Conservation (phyloP, 2,329 filamentous ascomycete genomes). For the Stagonosporopsis tanaceti region DNA sequence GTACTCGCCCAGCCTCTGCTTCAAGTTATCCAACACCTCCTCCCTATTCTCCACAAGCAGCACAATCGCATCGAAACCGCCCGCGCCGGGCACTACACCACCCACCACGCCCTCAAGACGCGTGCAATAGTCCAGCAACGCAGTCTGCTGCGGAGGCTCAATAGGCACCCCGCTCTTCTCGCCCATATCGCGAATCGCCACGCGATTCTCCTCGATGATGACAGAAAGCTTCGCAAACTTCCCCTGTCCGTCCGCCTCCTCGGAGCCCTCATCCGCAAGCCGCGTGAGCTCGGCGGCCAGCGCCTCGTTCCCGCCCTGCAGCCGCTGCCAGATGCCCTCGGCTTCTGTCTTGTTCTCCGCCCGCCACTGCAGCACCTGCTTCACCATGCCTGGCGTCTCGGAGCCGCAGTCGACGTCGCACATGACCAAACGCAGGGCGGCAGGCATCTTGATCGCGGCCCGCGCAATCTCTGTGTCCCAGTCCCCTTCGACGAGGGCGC, state of each 20-base stretch:
- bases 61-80: constrained; percentile 89
- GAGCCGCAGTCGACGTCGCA: constrained; percentile 96
- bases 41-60: constrained; percentile 78
- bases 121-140: constrained; percentile 78
- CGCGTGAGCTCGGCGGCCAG: constrained; percentile 70
- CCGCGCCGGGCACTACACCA: constrained; percentile 92
- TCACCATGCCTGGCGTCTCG: constrained; percentile 95
- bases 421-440: constrained; percentile 81
- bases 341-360: constrained; percentile 70
- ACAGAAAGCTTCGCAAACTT: constrained; percentile 60
- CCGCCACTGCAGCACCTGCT: constrained; percentile 85
- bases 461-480: constrained; percentile 86
- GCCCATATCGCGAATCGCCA: constrained; percentile 79
- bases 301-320: constrained; percentile 78
- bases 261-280: constrained; percentile 51
- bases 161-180: constrained; percentile 78
- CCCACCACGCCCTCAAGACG: constrained; percentile 81
- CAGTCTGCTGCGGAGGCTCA: constrained; percentile 86
- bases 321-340: constrained; percentile 72
- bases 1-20: constrained; percentile 72
- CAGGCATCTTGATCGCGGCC: constrained; percentile 73
- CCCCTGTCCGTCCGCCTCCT: not conserved
- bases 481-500: constrained; percentile 67
- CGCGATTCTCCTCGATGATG: constrained; percentile 61
- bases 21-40: constrained; percentile 67